Conservation (phyloP, 768 basidiomycete species). For the Amanita exitialis region DNA sequence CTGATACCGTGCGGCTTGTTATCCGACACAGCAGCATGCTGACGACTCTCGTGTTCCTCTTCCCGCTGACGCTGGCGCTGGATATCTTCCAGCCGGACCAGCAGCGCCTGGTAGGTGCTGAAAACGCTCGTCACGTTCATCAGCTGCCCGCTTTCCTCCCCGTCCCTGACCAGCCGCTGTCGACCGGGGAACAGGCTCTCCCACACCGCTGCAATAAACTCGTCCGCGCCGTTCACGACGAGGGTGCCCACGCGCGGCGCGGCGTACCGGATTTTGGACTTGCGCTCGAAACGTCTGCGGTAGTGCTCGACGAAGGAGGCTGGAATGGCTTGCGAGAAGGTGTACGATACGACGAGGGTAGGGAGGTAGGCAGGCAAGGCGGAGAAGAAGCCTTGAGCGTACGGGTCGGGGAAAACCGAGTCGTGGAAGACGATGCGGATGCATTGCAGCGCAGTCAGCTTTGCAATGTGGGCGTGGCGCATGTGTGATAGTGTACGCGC, state of each 20-base stretch:
- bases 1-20: neutral
- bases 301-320: neutral
- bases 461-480: neutral
- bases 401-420: neutral
- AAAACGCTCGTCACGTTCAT: neutral
- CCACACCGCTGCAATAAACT: constrained; percentile 3
- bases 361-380: neutral
- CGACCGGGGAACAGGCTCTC: constrained; percentile 1
- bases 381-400: neutral
- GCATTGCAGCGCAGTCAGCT: neutral
- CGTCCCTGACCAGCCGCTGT: neutral
- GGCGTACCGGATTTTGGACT: neutral
- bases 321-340: neutral
- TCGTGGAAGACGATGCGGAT: constrained; percentile 1
- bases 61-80: neutral
- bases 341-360: neutral
- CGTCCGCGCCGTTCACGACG: constrained; percentile 1
- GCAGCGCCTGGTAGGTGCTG: neutral
- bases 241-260: neutral
- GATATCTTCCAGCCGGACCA: neutral
- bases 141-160: neutral
- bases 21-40: too few species aligned
- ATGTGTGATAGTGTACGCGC: neutral
- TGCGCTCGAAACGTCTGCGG: neutral
- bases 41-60: neutral